Conservation (phyloP, 1,139 yeast species). For the Saccharomyces hybrid region DNA sequence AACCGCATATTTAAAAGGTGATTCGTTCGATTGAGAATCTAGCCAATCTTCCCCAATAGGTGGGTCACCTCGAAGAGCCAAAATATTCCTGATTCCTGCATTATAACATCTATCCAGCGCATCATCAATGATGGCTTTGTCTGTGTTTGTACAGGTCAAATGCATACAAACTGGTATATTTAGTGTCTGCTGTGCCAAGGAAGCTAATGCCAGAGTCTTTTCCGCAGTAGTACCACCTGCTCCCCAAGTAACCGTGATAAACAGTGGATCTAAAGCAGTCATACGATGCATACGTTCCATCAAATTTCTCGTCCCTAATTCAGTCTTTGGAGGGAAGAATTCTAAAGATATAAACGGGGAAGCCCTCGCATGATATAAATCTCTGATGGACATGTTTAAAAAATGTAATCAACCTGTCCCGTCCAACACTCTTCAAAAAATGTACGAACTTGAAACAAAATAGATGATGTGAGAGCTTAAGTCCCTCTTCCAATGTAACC, state of each 20-base stretch:
- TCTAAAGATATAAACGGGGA: slow-evolving; percentile 77
- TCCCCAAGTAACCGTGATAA: slow-evolving; percentile 96
- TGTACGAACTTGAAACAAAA: neutral
- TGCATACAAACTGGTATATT: slow-evolving; percentile 88
- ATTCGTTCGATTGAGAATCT: slow-evolving; percentile 18
- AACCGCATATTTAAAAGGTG: slow-evolving; percentile 64
- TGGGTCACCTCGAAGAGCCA: slow-evolving; percentile 94
- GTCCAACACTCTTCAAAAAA: neutral
- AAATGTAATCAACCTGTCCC: neutral
- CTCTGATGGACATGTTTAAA: slow-evolving; percentile 40
- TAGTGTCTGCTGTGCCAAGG: slow-evolving; percentile 64
- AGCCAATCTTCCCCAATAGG: slow-evolving; percentile 57
- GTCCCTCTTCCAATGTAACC: neutral
- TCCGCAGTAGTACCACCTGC: slow-evolving; percentile 95
- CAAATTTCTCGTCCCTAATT: slow-evolving; percentile 74
- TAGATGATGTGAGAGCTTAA: neutral
- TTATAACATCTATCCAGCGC: slow-evolving; percentile 69
- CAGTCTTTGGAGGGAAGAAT: slow-evolving; percentile 96
- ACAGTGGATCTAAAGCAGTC: slow-evolving; percentile 74
- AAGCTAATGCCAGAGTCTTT: slow-evolving; percentile 78
- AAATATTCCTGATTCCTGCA: slow-evolving; percentile 73
- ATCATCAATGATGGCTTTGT: slow-evolving; percentile 62
- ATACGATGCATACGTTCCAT: slow-evolving; percentile 81
- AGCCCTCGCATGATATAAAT: slow-evolving; percentile 43
- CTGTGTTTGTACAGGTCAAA: slow-evolving; percentile 92